These are phyloP conservation scores for Pseudoperonospora humuli DNA, from an alignment of 352 stramenopile genomes.

Conservation along the genomic window DNA sequence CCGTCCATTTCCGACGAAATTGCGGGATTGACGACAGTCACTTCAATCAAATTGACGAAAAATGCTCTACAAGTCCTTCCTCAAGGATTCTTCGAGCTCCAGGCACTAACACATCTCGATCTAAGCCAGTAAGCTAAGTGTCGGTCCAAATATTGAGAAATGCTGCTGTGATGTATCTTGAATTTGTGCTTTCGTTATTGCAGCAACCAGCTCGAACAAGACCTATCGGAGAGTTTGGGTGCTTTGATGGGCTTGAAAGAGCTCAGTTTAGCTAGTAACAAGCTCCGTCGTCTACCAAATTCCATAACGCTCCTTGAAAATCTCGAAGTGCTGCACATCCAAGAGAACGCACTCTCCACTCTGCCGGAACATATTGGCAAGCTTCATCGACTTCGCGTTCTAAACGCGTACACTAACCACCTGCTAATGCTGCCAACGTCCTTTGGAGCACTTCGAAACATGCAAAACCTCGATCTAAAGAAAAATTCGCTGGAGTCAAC, in stretches of 20 bases:
- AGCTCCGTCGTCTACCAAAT: constrained; percentile 45
- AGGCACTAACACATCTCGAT: constrained; percentile 53
- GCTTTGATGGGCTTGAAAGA: constrained; percentile 53
- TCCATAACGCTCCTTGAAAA: constrained; percentile 31
- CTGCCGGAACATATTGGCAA: constrained; percentile 46
- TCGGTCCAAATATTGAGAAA: not conserved
- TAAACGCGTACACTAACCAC: constrained; percentile 60
- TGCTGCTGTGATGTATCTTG: not conserved
- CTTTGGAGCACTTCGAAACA: constrained; percentile 32
- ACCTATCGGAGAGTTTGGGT: constrained; percentile 40
- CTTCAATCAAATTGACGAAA: constrained; percentile 42
- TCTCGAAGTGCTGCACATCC: constrained; percentile 55
- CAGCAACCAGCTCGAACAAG: constrained; percentile 54
- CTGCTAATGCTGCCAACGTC: constrained; percentile 41
- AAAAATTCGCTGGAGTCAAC: constrained; percentile 53
- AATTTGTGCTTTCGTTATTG: constrained; percentile 10
- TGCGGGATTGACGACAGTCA: constrained; percentile 29
- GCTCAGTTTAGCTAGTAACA: constrained; percentile 56
- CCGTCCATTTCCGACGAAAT: constrained; percentile 45
- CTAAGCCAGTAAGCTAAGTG: constrained; percentile 58
- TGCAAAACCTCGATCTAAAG: constrained; percentile 62
- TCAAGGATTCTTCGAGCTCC: constrained; percentile 46
- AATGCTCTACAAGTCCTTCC: constrained; percentile 39
- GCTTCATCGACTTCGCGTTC: too few species aligned
- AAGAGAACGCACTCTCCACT: too few species aligned